Evolutionary conservation across 1,284 basidiomycete species (phyloP).

Genomic region (Singerocomus inundabilis): DNA sequence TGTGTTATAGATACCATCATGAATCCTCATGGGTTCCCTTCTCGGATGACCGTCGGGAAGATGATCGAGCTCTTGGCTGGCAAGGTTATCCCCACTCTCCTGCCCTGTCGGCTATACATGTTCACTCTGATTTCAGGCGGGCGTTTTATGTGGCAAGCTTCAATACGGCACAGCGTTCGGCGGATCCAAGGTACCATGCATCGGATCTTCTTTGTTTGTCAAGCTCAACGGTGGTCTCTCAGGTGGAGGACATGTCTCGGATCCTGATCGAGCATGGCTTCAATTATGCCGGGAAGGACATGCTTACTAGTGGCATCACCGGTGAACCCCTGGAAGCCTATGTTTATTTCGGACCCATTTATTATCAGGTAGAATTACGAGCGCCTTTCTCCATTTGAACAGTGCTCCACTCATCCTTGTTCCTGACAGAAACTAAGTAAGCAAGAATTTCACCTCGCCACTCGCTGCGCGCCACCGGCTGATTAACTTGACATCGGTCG

Average conservation of each 20-base stretch:
- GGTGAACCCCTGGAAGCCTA: slow-evolving; percentile 96
- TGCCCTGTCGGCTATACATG: neutral
- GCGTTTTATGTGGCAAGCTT: slow-evolving; percentile 83
- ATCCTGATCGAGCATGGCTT: slow-evolving; percentile 96
- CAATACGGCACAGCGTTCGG: slow-evolving; percentile 98
- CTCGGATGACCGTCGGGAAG: slow-evolving; percentile 99
- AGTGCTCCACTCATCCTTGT: slow-evolving; percentile 18
- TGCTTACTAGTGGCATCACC: slow-evolving; percentile 97
- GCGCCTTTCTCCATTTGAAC: slow-evolving; percentile 2
- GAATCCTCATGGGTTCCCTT: slow-evolving; percentile 99
- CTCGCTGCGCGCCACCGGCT: slow-evolving; percentile 14
- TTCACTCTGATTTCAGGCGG: slow-evolving; percentile 53
- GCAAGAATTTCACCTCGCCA: slow-evolving; percentile 25
- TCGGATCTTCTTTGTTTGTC: slow-evolving; percentile 2
- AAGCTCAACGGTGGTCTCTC: slow-evolving; percentile 12
- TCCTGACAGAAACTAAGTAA: slow-evolving; percentile 71
- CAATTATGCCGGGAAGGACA: slow-evolving; percentile 97
- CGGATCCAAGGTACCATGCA: slow-evolving; percentile 76
- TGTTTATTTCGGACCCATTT: slow-evolving; percentile 98
- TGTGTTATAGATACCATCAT: slow-evolving; percentile 85
- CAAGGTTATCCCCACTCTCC: slow-evolving; percentile 54
- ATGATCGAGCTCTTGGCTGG: slow-evolving; percentile 99
- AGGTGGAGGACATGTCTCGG: slow-evolving; percentile 98
- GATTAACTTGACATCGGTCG: slow-evolving; percentile 19
- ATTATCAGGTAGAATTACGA: slow-evolving; percentile 75